These are phyloP conservation scores for Herpetospermum pedunculosum DNA, from an alignment of 306 rosid species.

Conservation along the genomic window DNA sequence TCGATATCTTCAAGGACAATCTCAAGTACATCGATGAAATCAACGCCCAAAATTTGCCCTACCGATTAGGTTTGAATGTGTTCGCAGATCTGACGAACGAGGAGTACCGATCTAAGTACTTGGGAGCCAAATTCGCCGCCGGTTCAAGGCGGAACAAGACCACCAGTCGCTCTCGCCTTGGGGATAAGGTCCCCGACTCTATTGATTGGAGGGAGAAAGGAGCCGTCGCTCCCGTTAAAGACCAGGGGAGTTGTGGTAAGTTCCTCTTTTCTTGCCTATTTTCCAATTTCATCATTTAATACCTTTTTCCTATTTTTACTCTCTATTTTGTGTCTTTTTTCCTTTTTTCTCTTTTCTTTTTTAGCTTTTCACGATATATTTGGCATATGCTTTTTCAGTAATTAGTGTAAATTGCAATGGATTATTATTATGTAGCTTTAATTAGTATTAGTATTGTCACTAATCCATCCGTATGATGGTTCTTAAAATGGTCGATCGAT, in stretches of 20 bases:
- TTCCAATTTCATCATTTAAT: neutral
- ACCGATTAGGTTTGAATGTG: constrained; percentile 59
- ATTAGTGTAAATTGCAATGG: neutral
- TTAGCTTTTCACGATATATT: neutral
- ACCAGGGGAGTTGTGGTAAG: constrained; percentile 89
- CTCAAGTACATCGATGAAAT: constrained; percentile 63
- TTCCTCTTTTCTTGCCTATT: neutral
- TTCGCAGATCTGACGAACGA: constrained; percentile 89
- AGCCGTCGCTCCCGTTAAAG: constrained; percentile 56
- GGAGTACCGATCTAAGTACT: constrained; percentile 56
- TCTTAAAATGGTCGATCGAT: neutral
- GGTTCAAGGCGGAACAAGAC: constrained; percentile 24
- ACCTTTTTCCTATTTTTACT: neutral
- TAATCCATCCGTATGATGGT: neutral
- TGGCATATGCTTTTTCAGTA: neutral
- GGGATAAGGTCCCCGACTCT: constrained; percentile 50
- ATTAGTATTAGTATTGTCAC: neutral
- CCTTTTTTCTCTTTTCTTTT: neutral
- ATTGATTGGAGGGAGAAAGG: constrained; percentile 94
- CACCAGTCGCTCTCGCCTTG: constrained; percentile 51
- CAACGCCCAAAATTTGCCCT: constrained; percentile 34
- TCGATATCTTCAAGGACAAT: constrained; percentile 79
- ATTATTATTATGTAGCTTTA: neutral
- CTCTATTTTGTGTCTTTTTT: neutral
- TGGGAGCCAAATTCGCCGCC: constrained; percentile 34